Percentiles rank a stretch among this genome's conserved stretches.
Conservation (phyloP, 805 yeast genomes). For the Maudiozyma pseudohumilis region DNA sequence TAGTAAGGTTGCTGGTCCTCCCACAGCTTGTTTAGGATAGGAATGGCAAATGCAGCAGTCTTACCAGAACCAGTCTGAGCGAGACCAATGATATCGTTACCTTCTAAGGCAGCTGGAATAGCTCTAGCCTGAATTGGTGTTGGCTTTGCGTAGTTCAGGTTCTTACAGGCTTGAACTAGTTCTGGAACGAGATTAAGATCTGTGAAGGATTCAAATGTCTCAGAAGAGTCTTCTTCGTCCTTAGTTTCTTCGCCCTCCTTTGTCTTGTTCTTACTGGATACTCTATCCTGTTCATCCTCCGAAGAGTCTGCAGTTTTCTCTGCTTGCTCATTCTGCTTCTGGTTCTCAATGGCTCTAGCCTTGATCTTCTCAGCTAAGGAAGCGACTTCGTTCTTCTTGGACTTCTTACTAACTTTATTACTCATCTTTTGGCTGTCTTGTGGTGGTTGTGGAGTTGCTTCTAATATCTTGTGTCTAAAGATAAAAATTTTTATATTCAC, state of each 20-base stretch:
- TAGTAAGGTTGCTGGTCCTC: constrained; percentile 79
- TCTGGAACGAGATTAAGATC: constrained; percentile 66
- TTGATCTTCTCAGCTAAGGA: constrained; percentile 50
- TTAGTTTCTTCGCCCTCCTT: constrained; percentile 2
- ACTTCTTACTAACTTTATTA: constrained; percentile 10
- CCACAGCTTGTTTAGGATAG: constrained; percentile 85
- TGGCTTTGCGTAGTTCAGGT: constrained; percentile 67
- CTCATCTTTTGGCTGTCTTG: constrained; percentile 5
- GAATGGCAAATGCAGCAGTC: constrained; percentile 97
- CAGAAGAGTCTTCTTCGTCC: constrained; percentile 13
- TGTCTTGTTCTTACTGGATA: constrained; percentile 1
- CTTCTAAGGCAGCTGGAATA: constrained; percentile 82
- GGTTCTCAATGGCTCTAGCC: constrained; percentile 31
- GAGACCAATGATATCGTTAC: constrained; percentile 87
- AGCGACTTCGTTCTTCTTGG: constrained; percentile 22
- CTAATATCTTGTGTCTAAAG: too few species aligned
- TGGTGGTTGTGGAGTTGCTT: too few species aligned
- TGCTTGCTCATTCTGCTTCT: constrained; percentile 11
- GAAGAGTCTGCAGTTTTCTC: constrained; percentile 3
- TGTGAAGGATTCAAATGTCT: constrained; percentile 34
- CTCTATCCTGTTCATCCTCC: constrained; percentile 7
- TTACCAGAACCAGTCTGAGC: constrained; percentile 98
- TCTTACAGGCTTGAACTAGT: constrained; percentile 66
- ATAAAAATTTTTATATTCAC: too few species aligned
- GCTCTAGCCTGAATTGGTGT: constrained; percentile 91